phyloP scores from a whole-genome alignment of 192 early-diverging fungal genomes.

The Coemansia biformis region DNA sequence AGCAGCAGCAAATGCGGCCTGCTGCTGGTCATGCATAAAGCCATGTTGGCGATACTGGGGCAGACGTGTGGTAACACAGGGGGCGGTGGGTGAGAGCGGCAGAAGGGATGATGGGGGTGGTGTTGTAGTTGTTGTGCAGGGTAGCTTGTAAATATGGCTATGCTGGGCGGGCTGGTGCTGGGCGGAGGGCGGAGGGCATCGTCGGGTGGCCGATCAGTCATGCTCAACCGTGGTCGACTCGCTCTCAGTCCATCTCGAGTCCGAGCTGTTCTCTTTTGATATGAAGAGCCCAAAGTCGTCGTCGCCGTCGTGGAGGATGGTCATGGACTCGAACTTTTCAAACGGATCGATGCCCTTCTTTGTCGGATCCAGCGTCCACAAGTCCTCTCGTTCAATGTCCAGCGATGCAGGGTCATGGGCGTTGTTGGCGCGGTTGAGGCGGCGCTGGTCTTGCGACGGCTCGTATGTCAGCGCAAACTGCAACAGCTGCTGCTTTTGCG shows the following conservation, averaged over 20 bases:
- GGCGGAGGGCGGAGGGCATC: too few relatives aligned
- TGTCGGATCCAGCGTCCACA: slow-evolving; percentile 40
- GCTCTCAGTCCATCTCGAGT: slow-evolving; percentile 47
- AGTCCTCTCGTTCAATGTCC: slow-evolving; percentile 49
- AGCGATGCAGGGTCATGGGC: slow-evolving; percentile 40
- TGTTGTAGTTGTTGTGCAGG: too few relatives aligned
- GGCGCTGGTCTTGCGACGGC: slow-evolving; percentile 44
- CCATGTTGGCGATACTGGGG: too few relatives aligned
- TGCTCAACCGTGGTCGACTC: slow-evolving; percentile 47
- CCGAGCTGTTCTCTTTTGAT: slow-evolving; percentile 48
- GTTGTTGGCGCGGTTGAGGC: slow-evolving; percentile 14
- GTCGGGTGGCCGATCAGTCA: too few relatives aligned
- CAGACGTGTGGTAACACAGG: too few relatives aligned
- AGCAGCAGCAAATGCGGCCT: too few relatives aligned
- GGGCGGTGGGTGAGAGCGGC: too few relatives aligned
- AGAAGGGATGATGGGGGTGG: too few relatives aligned
- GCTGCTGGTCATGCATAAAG: too few relatives aligned
- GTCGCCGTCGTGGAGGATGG: slow-evolving; percentile 53
- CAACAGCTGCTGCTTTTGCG: slow-evolving; percentile 52
- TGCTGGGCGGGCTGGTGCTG: too few relatives aligned
- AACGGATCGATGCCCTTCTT: slow-evolving; percentile 48
- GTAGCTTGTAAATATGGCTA: too few relatives aligned
- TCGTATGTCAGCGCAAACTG: slow-evolving; percentile 49
- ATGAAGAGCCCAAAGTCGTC: slow-evolving; percentile 49
- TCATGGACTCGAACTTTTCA: slow-evolving; percentile 53